These are phyloP conservation scores for Malus hybrid DNA, from an alignment of 331 rosid species.

Conservation along the genomic window DNA sequence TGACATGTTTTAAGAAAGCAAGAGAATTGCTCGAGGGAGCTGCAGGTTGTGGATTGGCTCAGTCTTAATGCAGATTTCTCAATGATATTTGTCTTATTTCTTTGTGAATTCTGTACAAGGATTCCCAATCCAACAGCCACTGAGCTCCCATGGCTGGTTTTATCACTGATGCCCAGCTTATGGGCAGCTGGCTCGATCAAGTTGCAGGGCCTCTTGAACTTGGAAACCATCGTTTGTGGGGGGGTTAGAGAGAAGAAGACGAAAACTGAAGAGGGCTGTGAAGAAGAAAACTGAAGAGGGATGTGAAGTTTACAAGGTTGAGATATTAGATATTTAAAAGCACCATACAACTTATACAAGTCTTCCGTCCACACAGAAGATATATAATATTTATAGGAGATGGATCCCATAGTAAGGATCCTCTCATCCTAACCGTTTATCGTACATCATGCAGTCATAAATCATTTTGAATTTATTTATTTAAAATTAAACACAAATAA, in stretches of 20 bases:
- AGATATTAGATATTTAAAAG: constrained; percentile 34
- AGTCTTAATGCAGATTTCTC: constrained; percentile 44
- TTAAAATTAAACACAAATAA: too few species aligned
- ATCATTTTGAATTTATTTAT: too few species aligned
- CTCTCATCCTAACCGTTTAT: too few species aligned
- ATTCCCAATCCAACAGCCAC: constrained; percentile 55
- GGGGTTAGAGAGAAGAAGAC: background rate
- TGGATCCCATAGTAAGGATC: too few species aligned
- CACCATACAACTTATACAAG: background rate
- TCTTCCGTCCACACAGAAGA: background rate
- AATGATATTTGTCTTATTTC: constrained; percentile 35
- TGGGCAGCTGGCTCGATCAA: background rate
- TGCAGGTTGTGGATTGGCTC: background rate
- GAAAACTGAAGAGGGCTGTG: constrained; percentile 1
- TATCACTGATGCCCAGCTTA: background rate
- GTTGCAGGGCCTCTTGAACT: constrained; percentile 30
- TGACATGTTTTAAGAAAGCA: constrained; percentile 64
- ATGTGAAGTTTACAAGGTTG: background rate
- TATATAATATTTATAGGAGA: background rate
- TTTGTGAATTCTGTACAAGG: constrained; percentile 35
- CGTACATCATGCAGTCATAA: too few species aligned
- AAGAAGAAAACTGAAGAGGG: constrained; percentile 19
- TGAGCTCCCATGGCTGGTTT: background rate
- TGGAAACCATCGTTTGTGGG: constrained; percentile 16
- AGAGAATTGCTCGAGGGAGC: constrained; percentile 11